Evolutionary conservation across 768 basidiomycete species (phyloP), one percentile per base, ranked within the genome.

Genomic region (Suillus cothurnatus): DNA sequence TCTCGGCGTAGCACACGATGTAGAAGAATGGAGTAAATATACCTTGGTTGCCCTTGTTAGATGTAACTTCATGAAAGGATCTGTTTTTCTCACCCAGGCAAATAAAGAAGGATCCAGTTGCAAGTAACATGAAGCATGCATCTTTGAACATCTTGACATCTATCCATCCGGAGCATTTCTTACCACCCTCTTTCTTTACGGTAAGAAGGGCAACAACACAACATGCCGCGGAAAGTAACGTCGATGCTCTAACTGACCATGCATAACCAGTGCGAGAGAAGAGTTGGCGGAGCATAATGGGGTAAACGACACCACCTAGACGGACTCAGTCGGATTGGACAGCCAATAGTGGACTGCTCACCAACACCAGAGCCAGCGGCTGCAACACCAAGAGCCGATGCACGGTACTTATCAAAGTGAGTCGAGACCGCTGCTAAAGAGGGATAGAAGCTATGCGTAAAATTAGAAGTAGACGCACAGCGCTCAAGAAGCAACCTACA

Each of bases 1-100:
- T 81, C 62, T 79, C 77, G 23, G 88, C 79, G 73, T 87, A 90
- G 59, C 84, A 82, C 26, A 85, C 83, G 61, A 92, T 85, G 77
- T 86, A 92, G 72, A 90, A 88, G 73, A 85, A 88, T 8, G 90
- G 90, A 28, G 86, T 87, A 76, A 90, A 92, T 5, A 91, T 76
- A 32, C 89, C 90, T 91, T 68, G 5, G 31, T 34, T 12, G 19
- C 58, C 38, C 6, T 41, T 41, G 58, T 59, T 6, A 59, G 39
- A 5, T 41, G 21, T 31, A 28, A 8, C 19, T 12, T 26, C 7
- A n/a, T 21, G 19, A 41, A 59, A 59, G 28, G 3, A 31, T 21
- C 31, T 15, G 39, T 2, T 28, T 28, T 12, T 69, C 85, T 52
- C 67, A 89, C 89, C 89, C 38, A 90, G 77, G 17, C 87, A 86